Evolutionary conservation across 805 yeast species (phyloP).

Genomic region (Starmerella potacharoeniae): DNA sequence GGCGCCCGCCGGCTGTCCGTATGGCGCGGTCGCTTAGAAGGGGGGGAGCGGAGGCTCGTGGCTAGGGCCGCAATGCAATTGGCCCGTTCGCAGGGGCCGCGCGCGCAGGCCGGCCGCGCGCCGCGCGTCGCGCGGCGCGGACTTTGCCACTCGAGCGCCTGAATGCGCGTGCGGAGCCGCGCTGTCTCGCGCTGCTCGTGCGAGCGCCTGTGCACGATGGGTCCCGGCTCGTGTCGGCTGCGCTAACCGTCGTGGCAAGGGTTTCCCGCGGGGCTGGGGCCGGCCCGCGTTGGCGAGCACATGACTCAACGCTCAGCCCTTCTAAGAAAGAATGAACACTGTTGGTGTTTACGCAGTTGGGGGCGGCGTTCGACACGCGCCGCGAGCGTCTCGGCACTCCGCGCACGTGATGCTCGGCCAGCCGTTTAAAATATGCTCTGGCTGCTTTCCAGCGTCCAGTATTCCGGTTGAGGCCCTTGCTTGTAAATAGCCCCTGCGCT

Average conservation of each 20-base stretch:
- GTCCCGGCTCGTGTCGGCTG: neutral
- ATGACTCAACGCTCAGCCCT: neutral
- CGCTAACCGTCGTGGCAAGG: neutral
- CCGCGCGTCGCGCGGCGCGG: too few relatives aligned
- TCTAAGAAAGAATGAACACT: neutral
- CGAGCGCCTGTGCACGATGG: neutral
- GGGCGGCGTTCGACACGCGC: too few relatives aligned
- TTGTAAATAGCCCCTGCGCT: too few relatives aligned
- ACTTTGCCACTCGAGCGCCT: too few relatives aligned
- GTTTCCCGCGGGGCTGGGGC: neutral
- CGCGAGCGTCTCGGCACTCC: too few relatives aligned
- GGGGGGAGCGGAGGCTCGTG: neutral
- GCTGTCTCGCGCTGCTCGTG: neutral
- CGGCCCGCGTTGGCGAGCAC: constrained; percentile 1
- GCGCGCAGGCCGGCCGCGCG: too few relatives aligned
- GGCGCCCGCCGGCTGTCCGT: neutral
- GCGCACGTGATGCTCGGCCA: too few relatives aligned
- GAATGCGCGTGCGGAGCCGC: neutral
- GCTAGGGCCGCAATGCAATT: constrained; percentile 3
- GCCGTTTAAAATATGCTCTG: too few relatives aligned
- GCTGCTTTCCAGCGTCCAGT: too few relatives aligned
- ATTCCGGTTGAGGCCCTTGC: too few relatives aligned
- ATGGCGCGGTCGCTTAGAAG: constrained; percentile 2
- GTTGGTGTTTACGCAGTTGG: too few relatives aligned
- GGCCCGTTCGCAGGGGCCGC: neutral